Evolutionary conservation across 2,329 filamentous ascomycete genomes (phyloP).

Genomic region (Alternaria longipes): DNA sequence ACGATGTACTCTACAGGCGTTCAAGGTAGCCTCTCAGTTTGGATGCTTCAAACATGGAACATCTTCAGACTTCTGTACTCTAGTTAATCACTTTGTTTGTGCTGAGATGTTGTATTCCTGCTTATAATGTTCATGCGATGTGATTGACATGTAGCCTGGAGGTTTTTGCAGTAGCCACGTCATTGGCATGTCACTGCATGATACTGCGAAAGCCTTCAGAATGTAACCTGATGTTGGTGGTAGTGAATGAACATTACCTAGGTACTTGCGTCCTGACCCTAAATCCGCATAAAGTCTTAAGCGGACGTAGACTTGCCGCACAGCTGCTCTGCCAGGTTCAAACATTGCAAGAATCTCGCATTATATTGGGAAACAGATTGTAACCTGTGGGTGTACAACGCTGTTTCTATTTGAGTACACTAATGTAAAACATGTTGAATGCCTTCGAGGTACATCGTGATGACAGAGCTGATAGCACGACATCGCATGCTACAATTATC

Average conservation of each 20-base stretch:
- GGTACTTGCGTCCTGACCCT: too few relatives aligned
- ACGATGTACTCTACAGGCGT: slow-evolving; percentile 45
- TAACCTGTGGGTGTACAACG: not conserved
- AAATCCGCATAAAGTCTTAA: too few relatives aligned
- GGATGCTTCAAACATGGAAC: slow-evolving; percentile 27
- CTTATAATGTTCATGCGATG: not conserved
- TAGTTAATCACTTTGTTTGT: slow-evolving; percentile 32
- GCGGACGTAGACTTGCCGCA: too few relatives aligned
- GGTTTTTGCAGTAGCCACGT: too few relatives aligned
- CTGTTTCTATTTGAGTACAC: too few relatives aligned
- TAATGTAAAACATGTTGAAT: too few relatives aligned
- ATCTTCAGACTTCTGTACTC: slow-evolving; percentile 37
- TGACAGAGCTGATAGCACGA: too few relatives aligned
- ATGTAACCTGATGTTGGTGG: too few relatives aligned
- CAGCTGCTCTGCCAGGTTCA: not conserved
- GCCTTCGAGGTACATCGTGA: too few relatives aligned
- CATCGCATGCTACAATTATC: too few relatives aligned
- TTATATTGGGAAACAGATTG: not conserved
- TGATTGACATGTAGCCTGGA: not conserved
- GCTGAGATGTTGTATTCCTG: not conserved
- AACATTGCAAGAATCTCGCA: not conserved
- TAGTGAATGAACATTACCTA: too few relatives aligned
- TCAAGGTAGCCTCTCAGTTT: slow-evolving; percentile 30
- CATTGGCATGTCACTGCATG: not conserved
- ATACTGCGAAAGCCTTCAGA: not conserved